Evolutionary conservation across 2,329 filamentous ascomycete genomes (phyloP), one percentile per base, ranked within the genome.

Genomic region (Alternaria conjuncta): DNA sequence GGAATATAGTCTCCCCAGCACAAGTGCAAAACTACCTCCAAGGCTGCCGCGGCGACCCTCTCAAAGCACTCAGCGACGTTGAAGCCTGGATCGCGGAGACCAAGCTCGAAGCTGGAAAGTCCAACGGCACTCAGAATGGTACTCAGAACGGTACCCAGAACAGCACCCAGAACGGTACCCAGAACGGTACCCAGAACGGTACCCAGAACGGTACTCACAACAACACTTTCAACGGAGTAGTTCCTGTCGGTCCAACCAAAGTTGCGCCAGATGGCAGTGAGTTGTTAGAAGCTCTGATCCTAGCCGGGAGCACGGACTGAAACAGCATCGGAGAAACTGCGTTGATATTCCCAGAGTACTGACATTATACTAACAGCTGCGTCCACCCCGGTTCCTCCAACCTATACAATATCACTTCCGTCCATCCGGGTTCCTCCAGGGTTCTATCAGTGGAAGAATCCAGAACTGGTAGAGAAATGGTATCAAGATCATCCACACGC

Each of bases 11-110:
- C 58, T 75, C 73, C 4, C 74, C 76, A 12, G 75, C 78, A 4
- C 71, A 78, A 32, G 67, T 80, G 1, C 77, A 79, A 28, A 74
- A 72, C 46, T 78, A 73, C 41, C 62, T 77, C 6, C 71, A 77
- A 53, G 60, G 50, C 20, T 76, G 74, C 25, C 73, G 72, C 10
- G 70, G 74, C n/a, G 69, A 76, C 49, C 71, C 74, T 1, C 32
- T 57, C 51, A 70, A 65, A 36, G 74, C 69, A 8, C 43, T 75
- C 15, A 32, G 43, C 11, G 67, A 72, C 0, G 63, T 74, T 2
- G 68, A 71, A 15, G 56, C 64, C 4, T 76, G 74, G 74, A 61
- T 75, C 8, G 45, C 53, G 6, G 60, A 72, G 6, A 72, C 67
- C 10, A 53, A 36, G 23, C 49, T n/a, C 5, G 20, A 53, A 20